Evolutionary conservation across 345 rosid species (phyloP).

Genomic region (Populus simonii): DNA sequence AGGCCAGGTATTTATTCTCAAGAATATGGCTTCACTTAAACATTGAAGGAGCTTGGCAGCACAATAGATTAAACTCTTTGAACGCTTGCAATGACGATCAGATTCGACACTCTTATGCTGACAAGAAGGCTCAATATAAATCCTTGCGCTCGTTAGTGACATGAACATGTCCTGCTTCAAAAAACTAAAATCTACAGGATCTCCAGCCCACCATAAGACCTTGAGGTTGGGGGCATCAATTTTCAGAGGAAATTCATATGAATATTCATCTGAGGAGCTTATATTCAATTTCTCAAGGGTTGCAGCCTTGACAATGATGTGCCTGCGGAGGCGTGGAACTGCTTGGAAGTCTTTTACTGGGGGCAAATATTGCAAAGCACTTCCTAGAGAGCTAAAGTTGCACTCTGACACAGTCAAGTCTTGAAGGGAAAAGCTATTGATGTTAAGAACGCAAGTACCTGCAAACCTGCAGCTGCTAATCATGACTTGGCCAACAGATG

Average conservation of each 20-base stretch:
- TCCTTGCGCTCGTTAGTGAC: neutral
- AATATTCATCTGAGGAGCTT: neutral
- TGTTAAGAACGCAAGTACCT: neutral
- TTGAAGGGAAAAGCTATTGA: neutral
- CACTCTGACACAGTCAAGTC: conserved; percentile 6
- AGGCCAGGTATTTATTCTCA: conserved; percentile 18
- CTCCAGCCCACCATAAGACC: conserved; percentile 8
- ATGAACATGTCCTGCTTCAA: neutral
- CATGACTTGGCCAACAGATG: neutral
- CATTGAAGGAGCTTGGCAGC: conserved; percentile 12
- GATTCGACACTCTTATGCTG: conserved; percentile 9
- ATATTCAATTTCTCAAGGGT: conserved; percentile 1
- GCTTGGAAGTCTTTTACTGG: too few species aligned
- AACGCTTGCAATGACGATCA: conserved; percentile 11
- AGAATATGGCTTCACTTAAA: neutral
- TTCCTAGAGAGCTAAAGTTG: neutral
- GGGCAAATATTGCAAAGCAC: neutral
- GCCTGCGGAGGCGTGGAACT: neutral
- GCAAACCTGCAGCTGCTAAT: conserved; percentile 5
- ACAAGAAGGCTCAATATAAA: conserved; percentile 16
- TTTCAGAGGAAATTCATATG: conserved; percentile 6
- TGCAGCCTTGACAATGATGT: neutral
- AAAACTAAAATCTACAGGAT: conserved; percentile 17
- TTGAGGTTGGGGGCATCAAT: conserved; percentile 2
- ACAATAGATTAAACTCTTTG: conserved; percentile 14